Evolutionary conservation across 106 monocot species (phyloP).

Genomic region (Allium cepa): DNA sequence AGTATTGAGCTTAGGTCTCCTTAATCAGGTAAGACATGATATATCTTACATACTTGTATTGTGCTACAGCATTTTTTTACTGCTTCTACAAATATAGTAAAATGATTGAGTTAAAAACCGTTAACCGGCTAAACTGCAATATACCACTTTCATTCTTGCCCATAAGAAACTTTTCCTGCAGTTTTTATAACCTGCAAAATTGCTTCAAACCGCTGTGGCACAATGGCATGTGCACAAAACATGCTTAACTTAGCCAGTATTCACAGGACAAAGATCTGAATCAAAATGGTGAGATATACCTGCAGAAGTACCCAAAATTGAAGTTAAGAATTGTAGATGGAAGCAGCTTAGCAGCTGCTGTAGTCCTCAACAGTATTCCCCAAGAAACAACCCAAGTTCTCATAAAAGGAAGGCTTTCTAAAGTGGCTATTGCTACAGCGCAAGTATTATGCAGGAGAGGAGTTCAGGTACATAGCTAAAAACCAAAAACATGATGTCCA

Average conservation of each 20-base stretch:
- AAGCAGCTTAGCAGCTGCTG: slow-evolving; percentile 70
- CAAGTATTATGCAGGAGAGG: slow-evolving; percentile 46
- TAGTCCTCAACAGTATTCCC: slow-evolving; percentile 66
- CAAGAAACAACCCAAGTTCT: slow-evolving; percentile 48
- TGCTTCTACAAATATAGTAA: no score
- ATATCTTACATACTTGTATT: background rate
- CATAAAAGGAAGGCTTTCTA: slow-evolving; percentile 47
- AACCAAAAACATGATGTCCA: background rate
- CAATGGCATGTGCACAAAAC: no score
- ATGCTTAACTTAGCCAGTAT: background rate
- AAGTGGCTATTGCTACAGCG: slow-evolving; percentile 38
- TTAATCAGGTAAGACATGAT: slow-evolving; percentile 48
- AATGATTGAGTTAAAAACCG: no score
- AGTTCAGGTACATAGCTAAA: slow-evolving; percentile 39
- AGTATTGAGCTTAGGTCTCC: slow-evolving; percentile 61
- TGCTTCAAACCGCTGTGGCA: no score
- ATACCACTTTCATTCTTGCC: no score
- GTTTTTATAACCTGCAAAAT: no score
- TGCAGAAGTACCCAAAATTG: slow-evolving; percentile 76
- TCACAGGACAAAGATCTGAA: slow-evolving; percentile 63
- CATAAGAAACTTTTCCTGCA: no score
- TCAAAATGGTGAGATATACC: slow-evolving; percentile 51
- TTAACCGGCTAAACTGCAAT: no score
- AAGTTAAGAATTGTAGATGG: slow-evolving; percentile 73
- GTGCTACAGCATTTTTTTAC: no score